Evolutionary conservation across 495 filamentous ascomycete species (phyloP), one percentile per base, ranked within the genome.

Genomic region (Gamarada debralockiae): DNA sequence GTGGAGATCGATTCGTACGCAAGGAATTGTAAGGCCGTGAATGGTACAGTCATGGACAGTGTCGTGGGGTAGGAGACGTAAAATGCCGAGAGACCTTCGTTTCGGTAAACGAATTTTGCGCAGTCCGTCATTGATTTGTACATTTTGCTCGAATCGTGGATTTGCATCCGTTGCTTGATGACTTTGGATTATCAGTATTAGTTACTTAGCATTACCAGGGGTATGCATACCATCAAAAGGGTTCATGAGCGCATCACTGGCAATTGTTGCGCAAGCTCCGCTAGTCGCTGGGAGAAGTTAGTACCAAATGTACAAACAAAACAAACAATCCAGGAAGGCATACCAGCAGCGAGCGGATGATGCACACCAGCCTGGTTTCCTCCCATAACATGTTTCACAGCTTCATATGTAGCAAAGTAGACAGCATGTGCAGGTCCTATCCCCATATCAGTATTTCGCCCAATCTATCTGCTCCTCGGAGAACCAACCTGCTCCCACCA

Each of bases 121-220:
- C 93, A 99, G 65, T 96, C 85, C 34, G 73, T 61, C 65, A 97
- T 82, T 8, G 83, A 88, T 61, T 82, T 85, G 71, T 97, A 95
- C 65, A 81, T 79, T 58, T 78, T 78, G 37, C 84, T 78, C n/a
- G 95, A 97, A 55, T 92, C 85, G 58, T 96, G 90, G 49, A 99
- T 86, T 66, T 99, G 93, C 93, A 99, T 99, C 44, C 93, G 87
- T 68, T 99, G 93, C 72, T 99, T 99, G 76, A 99, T 93, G 27
- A 99, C 93, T 96, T 61, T 20, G 18, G 48, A 48, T 56, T 62
- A 65, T 70, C 49, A 59, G 59, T 29, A 44, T 27, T 40, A 12
- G 18, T 40, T 21, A 25, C 2, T 20, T 1, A 24, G 6, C 12
- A 23, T 37, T 24, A 27, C 27, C 27, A 37, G 40, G 25, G 40